Evolutionary conservation across 345 rosid genomes (phyloP).

Genomic region (Erodium maritimum): DNA sequence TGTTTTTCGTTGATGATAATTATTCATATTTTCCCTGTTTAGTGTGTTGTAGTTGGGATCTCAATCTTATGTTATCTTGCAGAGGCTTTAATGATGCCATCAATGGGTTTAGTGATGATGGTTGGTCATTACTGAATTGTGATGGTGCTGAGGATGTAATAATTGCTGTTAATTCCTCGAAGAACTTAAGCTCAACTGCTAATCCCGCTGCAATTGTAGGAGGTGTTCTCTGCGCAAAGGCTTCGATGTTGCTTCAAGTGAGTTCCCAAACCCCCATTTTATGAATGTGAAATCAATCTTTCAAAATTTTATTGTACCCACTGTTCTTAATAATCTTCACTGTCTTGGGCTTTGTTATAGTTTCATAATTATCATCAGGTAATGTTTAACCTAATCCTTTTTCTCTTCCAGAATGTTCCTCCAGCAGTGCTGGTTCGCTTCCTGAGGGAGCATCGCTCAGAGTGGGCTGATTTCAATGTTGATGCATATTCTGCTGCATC

Average conservation of each 20-base stretch:
- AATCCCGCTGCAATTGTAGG: constrained; percentile 59
- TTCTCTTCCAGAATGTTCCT: constrained; percentile 62
- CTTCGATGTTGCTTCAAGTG: constrained; percentile 98
- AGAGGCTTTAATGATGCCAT: constrained; percentile 94
- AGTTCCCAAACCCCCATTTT: constrained; percentile 6
- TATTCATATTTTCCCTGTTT: neutral
- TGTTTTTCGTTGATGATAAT: neutral
- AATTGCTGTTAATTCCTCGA: constrained; percentile 69
- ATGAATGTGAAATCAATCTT: neutral
- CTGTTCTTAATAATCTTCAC: too few species aligned
- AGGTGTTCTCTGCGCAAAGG: constrained; percentile 97
- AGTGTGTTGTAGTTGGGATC: neutral
- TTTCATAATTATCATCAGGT: too few species aligned
- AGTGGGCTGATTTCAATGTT: constrained; percentile 98
- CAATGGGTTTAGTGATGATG: constrained; percentile 88
- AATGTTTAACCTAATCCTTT: constrained; percentile 3
- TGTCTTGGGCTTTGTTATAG: too few species aligned
- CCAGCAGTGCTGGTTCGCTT: constrained; percentile 93
- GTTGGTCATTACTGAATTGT: constrained; percentile 75
- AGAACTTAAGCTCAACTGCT: constrained; percentile 33
- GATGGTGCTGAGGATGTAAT: constrained; percentile 92
- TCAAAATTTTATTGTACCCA: neutral
- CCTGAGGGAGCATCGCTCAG: constrained; percentile 92
- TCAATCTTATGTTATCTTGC: constrained; percentile 5
- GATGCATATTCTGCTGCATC: constrained; percentile 94